These are phyloP conservation scores for Ruellia speciosa DNA, from an alignment of 305 asterid species.

Conservation along the genomic window DNA sequence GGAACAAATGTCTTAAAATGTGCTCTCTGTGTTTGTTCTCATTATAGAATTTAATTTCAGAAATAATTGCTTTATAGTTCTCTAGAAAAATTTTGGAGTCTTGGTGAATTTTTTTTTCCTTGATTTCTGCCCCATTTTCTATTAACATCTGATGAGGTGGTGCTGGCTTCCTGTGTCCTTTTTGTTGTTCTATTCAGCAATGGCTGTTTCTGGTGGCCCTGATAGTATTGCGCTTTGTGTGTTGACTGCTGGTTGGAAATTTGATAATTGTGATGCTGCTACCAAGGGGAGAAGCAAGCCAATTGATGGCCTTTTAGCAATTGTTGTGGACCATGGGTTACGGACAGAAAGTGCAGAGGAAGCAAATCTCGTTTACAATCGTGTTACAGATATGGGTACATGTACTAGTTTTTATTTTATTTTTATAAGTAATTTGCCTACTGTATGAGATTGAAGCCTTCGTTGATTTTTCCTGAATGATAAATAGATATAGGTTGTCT, in stretches of 20 bases:
- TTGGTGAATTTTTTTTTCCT: too few species aligned
- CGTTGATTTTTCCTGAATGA: constrained; percentile 25
- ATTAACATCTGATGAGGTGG: too few species aligned
- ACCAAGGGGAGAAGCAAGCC: constrained; percentile 30
- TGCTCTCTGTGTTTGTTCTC: too few species aligned
- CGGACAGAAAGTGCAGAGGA: constrained; percentile 79
- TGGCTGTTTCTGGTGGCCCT: constrained; percentile 97
- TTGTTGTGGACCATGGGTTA: constrained; percentile 84
- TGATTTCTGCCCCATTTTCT: too few species aligned
- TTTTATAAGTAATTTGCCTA: constrained; percentile 15
- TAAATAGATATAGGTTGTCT: constrained; percentile 42
- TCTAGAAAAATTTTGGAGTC: too few species aligned
- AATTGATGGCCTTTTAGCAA: constrained; percentile 66
- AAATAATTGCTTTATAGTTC: too few species aligned
- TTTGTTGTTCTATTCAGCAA: constrained; percentile 39
- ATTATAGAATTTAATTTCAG: too few species aligned
- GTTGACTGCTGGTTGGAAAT: constrained; percentile 77
- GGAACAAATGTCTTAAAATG: too few species aligned
- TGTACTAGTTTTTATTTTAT: constrained; percentile 19
- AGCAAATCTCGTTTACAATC: constrained; percentile 48
- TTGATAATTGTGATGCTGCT: constrained; percentile 26
- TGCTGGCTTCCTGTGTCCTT: constrained; percentile 16
- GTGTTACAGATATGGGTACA: constrained; percentile 73
- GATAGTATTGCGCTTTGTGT: constrained; percentile 90
- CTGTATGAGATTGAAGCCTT: constrained; percentile 22